These are phyloP conservation scores for Hura crepitans DNA, from an alignment of 441 rosid genomes.

Conservation along the genomic window DNA sequence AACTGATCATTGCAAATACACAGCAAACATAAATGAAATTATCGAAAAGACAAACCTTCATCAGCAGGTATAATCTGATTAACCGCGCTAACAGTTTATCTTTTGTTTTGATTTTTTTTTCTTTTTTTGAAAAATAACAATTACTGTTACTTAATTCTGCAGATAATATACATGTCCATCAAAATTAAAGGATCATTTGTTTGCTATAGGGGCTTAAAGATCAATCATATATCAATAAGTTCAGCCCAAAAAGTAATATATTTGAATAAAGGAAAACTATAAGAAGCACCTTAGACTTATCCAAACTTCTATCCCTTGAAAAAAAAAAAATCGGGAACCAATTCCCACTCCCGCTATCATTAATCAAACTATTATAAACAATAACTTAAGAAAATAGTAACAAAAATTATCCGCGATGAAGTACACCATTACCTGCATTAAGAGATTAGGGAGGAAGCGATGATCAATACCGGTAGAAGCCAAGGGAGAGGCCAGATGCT, in stretches of 20 bases:
- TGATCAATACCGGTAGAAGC: constrained; percentile 74
- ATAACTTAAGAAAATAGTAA: background rate
- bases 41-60: constrained; percentile 7
- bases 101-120: too few relatives aligned
- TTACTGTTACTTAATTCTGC: background rate
- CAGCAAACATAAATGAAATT: background rate
- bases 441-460: constrained; percentile 79
- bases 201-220: background rate
- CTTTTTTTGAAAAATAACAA: too few relatives aligned
- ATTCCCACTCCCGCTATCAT: background rate
- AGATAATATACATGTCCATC: background rate
- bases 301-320: background rate
- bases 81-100: background rate
- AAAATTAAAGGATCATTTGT: background rate
- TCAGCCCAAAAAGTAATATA: background rate
- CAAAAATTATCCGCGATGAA: background rate
- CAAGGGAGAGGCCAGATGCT: constrained; percentile 99
- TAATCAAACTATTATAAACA: background rate
- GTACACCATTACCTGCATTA: constrained; percentile 62
- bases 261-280: background rate
- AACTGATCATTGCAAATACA: background rate
- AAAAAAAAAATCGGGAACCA: background rate
- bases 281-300: background rate
- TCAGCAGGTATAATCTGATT: background rate
- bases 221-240: background rate